A percentile compares a stretch with the other conserved stretches of the same genome.
Evolutionary conservation across 1,284 basidiomycete species (phyloP).

Genomic region (Ustilago lituana): DNA sequence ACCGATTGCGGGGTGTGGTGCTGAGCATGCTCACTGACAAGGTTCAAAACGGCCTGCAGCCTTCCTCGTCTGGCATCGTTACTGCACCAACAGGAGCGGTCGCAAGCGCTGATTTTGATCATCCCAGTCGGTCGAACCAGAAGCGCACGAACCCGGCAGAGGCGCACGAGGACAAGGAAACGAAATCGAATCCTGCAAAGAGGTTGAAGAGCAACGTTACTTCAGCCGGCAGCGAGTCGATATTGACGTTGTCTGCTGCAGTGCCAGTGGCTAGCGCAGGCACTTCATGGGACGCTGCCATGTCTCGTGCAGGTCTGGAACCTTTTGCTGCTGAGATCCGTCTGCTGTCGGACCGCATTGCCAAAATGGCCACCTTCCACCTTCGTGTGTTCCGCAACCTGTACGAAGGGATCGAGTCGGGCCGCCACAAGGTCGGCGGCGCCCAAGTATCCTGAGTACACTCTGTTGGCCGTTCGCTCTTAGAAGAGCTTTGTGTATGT

Average conservation of each 20-base stretch:
- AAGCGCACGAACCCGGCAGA: constrained; percentile 16
- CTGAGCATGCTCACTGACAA: constrained; percentile 44
- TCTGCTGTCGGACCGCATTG: constrained; percentile 51
- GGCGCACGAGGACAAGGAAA: neutral
- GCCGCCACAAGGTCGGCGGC: constrained; percentile 11
- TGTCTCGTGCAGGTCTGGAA: constrained; percentile 51
- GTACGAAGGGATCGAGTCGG: constrained; percentile 44
- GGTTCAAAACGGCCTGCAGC: constrained; percentile 17
- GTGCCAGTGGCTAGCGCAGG: neutral
- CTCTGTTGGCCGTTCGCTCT: too few relatives aligned
- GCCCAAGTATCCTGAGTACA: neutral
- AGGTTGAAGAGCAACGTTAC: constrained; percentile 8
- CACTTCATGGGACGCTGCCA: constrained; percentile 27
- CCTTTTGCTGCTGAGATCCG: constrained; percentile 53
- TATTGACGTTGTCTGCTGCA: neutral
- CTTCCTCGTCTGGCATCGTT: neutral
- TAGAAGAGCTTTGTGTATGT: too few relatives aligned
- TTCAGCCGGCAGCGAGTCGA: neutral
- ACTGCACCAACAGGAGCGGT: neutral
- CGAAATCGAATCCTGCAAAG: constrained; percentile 5
- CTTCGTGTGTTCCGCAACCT: constrained; percentile 52
- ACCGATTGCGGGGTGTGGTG: constrained; percentile 44
- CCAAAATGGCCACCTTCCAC: constrained; percentile 57
- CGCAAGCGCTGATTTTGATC: neutral
- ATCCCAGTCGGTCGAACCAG: constrained; percentile 1